These are phyloP conservation scores for Trichoderma virens DNA, from an alignment of 495 filamentous ascomycete genomes.

Conservation along the genomic window DNA sequence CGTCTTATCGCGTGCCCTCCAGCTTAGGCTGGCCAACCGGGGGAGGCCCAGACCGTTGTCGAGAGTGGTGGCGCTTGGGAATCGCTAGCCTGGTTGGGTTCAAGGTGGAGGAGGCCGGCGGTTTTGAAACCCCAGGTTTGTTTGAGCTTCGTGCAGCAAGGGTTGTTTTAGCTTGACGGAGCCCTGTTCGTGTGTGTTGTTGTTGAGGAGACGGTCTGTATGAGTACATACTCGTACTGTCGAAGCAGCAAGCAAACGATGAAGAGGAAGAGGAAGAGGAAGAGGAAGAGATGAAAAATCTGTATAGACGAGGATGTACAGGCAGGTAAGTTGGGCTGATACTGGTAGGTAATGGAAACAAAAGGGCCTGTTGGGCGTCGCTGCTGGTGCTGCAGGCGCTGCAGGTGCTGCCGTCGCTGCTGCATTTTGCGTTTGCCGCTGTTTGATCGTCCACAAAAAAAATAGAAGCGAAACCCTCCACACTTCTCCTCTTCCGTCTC, in stretches of 20 bases:
- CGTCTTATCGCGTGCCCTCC: slow-evolving; percentile 5
- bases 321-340: too few relatives aligned
- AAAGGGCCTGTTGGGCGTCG: too few relatives aligned
- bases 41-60: slow-evolving; percentile 1
- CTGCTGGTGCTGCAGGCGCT: background rate
- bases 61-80: background rate
- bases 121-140: slow-evolving; percentile 7
- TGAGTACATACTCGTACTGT: background rate
- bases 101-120: background rate
- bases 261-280: too few relatives aligned
- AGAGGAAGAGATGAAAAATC: too few relatives aligned
- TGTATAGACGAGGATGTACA: too few relatives aligned
- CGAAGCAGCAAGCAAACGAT: too few relatives aligned
- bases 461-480: background rate
- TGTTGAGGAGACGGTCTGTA: background rate
- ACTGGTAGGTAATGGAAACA: too few relatives aligned
- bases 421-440: background rate
- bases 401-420: background rate
- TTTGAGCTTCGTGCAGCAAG: slow-evolving; percentile 3
- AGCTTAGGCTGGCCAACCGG: background rate
- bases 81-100: slow-evolving; percentile 1
- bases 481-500: background rate
- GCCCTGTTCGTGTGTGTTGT: too few relatives aligned
- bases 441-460: background rate
- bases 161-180: background rate